These are phyloP conservation scores for Pythium brachiatum DNA, from an alignment of 352 stramenopile genomes.

Conservation along the genomic window DNA sequence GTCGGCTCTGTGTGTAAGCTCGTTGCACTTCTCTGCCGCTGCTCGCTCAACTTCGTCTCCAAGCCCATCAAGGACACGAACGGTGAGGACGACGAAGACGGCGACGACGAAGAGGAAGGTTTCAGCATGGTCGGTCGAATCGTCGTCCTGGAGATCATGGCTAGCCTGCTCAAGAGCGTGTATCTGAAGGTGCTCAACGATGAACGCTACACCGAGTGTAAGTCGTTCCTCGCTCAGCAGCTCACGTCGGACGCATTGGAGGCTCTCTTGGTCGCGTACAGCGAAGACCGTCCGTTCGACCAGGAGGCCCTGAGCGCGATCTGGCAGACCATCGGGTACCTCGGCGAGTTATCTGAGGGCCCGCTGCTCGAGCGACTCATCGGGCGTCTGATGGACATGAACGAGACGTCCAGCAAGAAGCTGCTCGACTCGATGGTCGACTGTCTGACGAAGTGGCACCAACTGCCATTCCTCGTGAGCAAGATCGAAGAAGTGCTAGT, in stretches of 20 bases:
- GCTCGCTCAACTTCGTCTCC: slow-evolving; percentile 76
- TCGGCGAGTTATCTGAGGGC: slow-evolving; percentile 64
- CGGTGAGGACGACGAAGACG: slow-evolving; percentile 50
- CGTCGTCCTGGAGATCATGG: slow-evolving; percentile 75
- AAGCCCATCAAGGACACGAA: slow-evolving; percentile 49
- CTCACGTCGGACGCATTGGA: slow-evolving; percentile 61
- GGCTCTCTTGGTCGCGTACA: slow-evolving; percentile 63
- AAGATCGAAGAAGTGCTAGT: slow-evolving; percentile 61
- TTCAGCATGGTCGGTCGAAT: slow-evolving; percentile 71
- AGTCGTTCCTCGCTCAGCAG: slow-evolving; percentile 66
- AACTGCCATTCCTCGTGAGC: slow-evolving; percentile 59
- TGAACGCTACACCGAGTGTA: slow-evolving; percentile 67
- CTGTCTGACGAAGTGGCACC: slow-evolving; percentile 71
- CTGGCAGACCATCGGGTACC: slow-evolving; percentile 69
- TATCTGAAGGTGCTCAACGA: slow-evolving; percentile 69
- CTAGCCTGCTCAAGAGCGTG: slow-evolving; percentile 68
- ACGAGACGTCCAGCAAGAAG: slow-evolving; percentile 68
- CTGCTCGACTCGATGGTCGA: slow-evolving; percentile 78
- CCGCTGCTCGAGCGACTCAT: slow-evolving; percentile 56
- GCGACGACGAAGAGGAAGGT: slow-evolving; percentile 59
- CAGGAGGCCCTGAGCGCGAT: slow-evolving; percentile 69
- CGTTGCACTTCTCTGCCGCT: slow-evolving; percentile 66
- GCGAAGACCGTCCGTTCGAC: slow-evolving; percentile 52
- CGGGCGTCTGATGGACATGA: slow-evolving; percentile 67
- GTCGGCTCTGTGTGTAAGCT: slow-evolving; percentile 84